phyloP scores from a whole-genome alignment of 148 eudicot genomes.

The Amaranthus hypochondriacus region DNA sequence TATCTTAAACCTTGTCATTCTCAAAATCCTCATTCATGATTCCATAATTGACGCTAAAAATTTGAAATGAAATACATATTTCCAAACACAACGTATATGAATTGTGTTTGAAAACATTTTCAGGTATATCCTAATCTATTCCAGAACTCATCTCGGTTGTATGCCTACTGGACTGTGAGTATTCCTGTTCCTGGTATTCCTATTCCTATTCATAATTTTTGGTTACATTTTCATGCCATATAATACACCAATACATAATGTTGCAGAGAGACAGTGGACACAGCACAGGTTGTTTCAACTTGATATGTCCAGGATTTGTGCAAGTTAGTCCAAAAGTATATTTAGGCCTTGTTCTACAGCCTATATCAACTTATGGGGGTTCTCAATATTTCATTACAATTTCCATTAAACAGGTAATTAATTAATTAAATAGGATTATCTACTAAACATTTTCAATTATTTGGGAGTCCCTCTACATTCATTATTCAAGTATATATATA shows the following conservation, averaged over 20 bases:
- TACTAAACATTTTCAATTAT: neutral
- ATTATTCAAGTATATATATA: neutral
- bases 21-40: too few relatives aligned
- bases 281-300: slow-evolving; percentile 26
- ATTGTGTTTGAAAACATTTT: neutral
- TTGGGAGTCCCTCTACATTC: neutral
- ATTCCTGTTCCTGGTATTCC: neutral
- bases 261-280: slow-evolving; percentile 24
- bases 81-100: too few relatives aligned
- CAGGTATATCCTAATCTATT: slow-evolving; percentile 5
- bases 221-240: neutral
- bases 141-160: neutral
- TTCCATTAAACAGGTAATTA: slow-evolving; percentile 15
- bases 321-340: slow-evolving; percentile 20
- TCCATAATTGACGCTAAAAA: too few relatives aligned
- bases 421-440: neutral
- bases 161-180: slow-evolving; percentile 20
- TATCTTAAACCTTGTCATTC: too few relatives aligned
- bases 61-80: too few relatives aligned
- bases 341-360: slow-evolving; percentile 14
- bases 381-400: neutral
- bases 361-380: slow-evolving; percentile 13
- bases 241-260: neutral
- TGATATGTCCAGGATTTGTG: slow-evolving; percentile 28
- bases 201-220: too few relatives aligned